phyloP scores from a whole-genome alignment of 192 early-diverging fungal genomes.

The Geranomyces michiganensis region DNA sequence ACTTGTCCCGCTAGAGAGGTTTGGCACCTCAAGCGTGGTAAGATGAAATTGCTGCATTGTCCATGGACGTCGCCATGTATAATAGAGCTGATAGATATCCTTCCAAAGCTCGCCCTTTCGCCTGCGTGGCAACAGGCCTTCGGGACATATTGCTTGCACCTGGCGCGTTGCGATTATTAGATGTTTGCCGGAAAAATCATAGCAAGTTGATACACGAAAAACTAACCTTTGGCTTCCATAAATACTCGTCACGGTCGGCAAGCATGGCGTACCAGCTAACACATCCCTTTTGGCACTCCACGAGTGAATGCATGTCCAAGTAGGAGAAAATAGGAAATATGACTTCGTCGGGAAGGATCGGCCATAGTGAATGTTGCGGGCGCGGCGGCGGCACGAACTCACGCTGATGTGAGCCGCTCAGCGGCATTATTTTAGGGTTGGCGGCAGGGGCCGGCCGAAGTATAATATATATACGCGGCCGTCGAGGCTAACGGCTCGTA shows the following conservation, averaged over 20 bases:
- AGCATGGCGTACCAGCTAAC: background rate
- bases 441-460: too few relatives aligned
- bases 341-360: constrained; percentile 9
- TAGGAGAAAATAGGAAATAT: constrained; percentile 4
- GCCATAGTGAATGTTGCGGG: background rate
- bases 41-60: background rate
- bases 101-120: constrained; percentile 16
- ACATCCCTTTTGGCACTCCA: background rate
- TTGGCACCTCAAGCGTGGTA: constrained; percentile 9
- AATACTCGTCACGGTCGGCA: constrained; percentile 8
- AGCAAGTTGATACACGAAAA: too few relatives aligned
- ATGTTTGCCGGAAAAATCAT: too few relatives aligned
- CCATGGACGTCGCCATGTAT: constrained; percentile 1
- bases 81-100: constrained; percentile 6
- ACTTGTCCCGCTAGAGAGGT: background rate
- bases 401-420: too few relatives aligned
- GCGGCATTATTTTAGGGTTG: too few relatives aligned
- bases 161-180: too few relatives aligned
- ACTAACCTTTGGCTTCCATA: constrained; percentile 19
- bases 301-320: background rate
- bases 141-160: background rate
- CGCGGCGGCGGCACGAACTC: background rate
- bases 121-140: constrained; percentile 6
- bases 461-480: too few relatives aligned
- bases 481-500: too few relatives aligned